Evolutionary conservation across 345 rosid genomes (phyloP), one percentile per base, ranked within the genome.

Genomic region (Citrus maxima): DNA sequence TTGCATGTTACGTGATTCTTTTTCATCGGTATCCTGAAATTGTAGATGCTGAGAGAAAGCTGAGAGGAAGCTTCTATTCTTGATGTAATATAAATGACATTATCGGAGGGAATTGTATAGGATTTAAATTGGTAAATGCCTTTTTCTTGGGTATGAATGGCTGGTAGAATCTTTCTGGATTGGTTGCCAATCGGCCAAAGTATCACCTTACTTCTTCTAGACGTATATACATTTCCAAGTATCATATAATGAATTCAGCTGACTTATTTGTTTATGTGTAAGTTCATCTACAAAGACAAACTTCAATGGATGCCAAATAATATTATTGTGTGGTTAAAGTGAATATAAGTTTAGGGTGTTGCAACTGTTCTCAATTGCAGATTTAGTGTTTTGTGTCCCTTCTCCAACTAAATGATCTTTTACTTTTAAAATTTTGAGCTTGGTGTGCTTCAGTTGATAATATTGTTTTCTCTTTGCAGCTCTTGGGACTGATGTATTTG

Each of bases 401-500:
- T 37, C 12, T 46, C 28, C 2, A 42, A 19, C 60, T 6, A 62
- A 18, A 9, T 19, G 69, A 27, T 74, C 21, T 0, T 49, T 49
- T 28, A 8, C 63, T 51, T 54, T 51, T 66, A 19, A 18, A 4
- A 60, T 67, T 61, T 24, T 19, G 40, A 72, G 65, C 71, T 77
- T 80, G 34, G 19, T n/a, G 25, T 79, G 22, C 67, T 49, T 81
- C 51, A 69, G 62, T 67, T 55, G 7, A 2, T 63, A 3, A 2
- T 28, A 68, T 37, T 79, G 68, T 67, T 59, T 6, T 49, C 65
- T 58, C 81, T 66, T 78, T 75, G 70, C 88, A 95, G 98, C 86
- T 83, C 81, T 93, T 42, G 93, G 85, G 71, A 81, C 88, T 9
- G 93, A 93, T 79, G 84, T 88, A 78, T 88, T 93, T 84, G 95